Conservation (phyloP, 2,329 filamentous ascomycete species). For the Cladosporium oxysporum region DNA sequence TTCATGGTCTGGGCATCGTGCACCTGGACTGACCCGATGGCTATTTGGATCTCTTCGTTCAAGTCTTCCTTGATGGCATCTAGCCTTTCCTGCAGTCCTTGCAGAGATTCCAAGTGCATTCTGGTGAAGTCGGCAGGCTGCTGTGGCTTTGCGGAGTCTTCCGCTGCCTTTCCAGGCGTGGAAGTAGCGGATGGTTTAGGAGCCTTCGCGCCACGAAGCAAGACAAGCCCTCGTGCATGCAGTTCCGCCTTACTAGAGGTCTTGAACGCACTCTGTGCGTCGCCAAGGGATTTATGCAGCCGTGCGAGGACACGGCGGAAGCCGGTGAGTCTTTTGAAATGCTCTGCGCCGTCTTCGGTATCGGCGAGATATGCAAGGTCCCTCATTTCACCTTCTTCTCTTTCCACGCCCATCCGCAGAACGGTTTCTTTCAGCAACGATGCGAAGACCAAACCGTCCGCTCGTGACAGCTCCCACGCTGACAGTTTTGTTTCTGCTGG, state of each 20-base stretch:
- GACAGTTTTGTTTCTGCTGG: neutral
- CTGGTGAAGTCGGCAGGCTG: neutral
- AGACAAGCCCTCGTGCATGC: neutral
- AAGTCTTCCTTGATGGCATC: neutral
- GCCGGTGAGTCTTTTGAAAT: neutral
- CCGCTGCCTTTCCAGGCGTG: too few species aligned
- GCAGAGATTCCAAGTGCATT: neutral
- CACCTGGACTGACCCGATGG: neutral
- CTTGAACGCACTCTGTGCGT: neutral
- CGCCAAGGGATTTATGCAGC: neutral
- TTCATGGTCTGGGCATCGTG: neutral
- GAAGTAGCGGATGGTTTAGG: neutral
- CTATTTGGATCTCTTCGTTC: neutral
- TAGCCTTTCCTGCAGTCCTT: neutral
- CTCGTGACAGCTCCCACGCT: neutral
- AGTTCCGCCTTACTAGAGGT: neutral
- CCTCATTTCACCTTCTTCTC: neutral
- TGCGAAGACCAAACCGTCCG: neutral
- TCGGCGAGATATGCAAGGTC: neutral
- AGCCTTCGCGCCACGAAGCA: neutral
- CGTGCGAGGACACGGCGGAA: neutral
- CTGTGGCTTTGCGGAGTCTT: neutral
- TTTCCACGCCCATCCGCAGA: neutral
- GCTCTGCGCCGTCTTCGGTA: neutral
- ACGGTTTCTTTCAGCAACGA: neutral